These are phyloP conservation scores for Scorias spongiosa DNA, from an alignment of 2,329 filamentous ascomycete species.

Conservation along the genomic window DNA sequence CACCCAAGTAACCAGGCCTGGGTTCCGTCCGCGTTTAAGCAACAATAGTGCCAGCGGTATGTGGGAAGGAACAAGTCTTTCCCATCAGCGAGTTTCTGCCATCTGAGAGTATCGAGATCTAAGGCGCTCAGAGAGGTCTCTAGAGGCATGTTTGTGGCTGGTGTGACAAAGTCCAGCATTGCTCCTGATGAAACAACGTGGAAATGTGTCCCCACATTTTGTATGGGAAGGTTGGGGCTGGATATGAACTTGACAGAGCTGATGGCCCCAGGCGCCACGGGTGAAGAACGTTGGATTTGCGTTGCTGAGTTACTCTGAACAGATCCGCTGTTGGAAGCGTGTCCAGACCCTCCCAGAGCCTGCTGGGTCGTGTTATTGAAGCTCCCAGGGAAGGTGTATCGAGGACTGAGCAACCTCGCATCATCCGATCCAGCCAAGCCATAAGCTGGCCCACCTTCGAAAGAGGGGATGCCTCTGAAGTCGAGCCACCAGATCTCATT, in stretches of 20 bases:
- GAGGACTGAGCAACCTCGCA: slow-evolving; percentile 16
- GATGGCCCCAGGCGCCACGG: slow-evolving; percentile 65
- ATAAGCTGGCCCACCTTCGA: slow-evolving; percentile 29
- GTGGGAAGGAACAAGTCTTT: slow-evolving; percentile 80
- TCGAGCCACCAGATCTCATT: slow-evolving; percentile 97
- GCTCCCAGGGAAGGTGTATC: slow-evolving; percentile 9
- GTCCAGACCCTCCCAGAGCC: slow-evolving; percentile 32
- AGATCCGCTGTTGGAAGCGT: slow-evolving; percentile 57
- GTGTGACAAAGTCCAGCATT: slow-evolving; percentile 85
- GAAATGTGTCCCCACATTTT: slow-evolving; percentile 85
- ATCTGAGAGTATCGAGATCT: slow-evolving; percentile 72
- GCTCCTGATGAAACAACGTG: slow-evolving; percentile 89
- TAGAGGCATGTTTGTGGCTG: slow-evolving; percentile 70
- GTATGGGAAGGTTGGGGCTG: slow-evolving; percentile 70
- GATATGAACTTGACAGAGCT: slow-evolving; percentile 82
- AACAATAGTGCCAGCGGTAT: slow-evolving; percentile 98
- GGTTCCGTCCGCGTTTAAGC: slow-evolving; percentile 84
- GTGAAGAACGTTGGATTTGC: slow-evolving; percentile 30
- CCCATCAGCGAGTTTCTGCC: slow-evolving; percentile 90
- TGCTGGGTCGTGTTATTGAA: slow-evolving; percentile 10
- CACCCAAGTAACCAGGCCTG: slow-evolving; percentile 96
- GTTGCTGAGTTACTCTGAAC: slow-evolving; percentile 39
- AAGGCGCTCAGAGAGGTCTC: slow-evolving; percentile 85
- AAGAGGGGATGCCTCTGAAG: slow-evolving; percentile 75
- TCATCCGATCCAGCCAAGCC: slow-evolving; percentile 18